These are phyloP conservation scores for Scheffersomyces spartinae DNA, from an alignment of 805 yeast species.

Conservation along the genomic window DNA sequence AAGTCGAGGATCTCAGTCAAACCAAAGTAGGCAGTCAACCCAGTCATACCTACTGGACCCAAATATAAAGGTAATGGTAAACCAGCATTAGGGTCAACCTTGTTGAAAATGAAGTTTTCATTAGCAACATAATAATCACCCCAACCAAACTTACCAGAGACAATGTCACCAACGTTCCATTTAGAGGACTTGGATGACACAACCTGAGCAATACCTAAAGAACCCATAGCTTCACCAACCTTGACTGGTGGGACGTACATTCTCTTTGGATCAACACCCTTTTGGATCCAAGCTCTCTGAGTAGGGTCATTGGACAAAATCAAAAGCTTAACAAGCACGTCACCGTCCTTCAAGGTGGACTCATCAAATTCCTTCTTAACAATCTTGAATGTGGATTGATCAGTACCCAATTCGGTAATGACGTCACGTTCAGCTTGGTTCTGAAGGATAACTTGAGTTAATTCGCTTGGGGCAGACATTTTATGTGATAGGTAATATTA, in stretches of 20 bases:
- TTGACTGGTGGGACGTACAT: conserved; percentile 26
- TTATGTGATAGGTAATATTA: too few relatives aligned
- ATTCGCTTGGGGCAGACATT: conserved; percentile 7
- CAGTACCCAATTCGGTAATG: conserved; percentile 10
- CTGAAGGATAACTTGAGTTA: conserved; percentile 10
- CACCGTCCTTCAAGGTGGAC: conserved; percentile 19
- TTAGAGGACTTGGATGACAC: conserved; percentile 32
- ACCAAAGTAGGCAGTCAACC: conserved; percentile 52
- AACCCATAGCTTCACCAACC: conserved; percentile 33
- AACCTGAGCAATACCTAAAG: conserved; percentile 38
- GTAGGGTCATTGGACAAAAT: conserved; percentile 52
- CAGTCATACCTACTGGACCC: conserved; percentile 43
- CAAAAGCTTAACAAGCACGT: conserved; percentile 33
- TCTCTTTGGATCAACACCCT: conserved; percentile 16
- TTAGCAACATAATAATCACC: conserved; percentile 30
- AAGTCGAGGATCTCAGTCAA: conserved; percentile 38
- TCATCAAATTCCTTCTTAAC: conserved; percentile 4
- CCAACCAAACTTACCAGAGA: conserved; percentile 35
- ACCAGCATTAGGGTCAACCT: conserved; percentile 14
- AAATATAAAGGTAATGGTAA: conserved; percentile 33
- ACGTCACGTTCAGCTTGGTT: conserved; percentile 11
- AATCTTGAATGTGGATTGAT: conserved; percentile 15
- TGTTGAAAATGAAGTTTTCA: conserved; percentile 13
- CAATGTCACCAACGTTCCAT: conserved; percentile 32
- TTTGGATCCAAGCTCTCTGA: conserved; percentile 45